Percentiles rank a stretch among this genome's conserved stretches.
Evolutionary conservation across 805 yeast species (phyloP).

Genomic region (Zygoascus flipseniorum): DNA sequence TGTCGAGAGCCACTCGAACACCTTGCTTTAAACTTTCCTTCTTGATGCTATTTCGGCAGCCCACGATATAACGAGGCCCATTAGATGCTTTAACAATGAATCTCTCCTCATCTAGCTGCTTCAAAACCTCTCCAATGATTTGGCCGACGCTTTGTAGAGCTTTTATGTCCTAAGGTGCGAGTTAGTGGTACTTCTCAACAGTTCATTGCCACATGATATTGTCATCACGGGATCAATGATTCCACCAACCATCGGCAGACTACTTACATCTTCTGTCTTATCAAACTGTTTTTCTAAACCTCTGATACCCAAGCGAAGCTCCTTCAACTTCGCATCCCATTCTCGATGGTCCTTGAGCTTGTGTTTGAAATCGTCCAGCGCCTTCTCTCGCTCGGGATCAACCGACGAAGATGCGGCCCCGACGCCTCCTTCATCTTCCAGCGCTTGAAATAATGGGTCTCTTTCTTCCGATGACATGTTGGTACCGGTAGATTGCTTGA

Average conservation of each 20-base stretch:
- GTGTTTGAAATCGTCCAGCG: constrained; percentile 69
- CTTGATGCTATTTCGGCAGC: constrained; percentile 89
- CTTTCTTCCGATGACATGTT: constrained; percentile 14
- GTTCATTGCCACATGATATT: not conserved
- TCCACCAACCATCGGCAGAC: too few relatives aligned
- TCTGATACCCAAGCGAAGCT: constrained; percentile 71
- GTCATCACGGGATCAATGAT: not conserved
- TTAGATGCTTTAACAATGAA: constrained; percentile 92
- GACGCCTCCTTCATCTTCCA: constrained; percentile 22
- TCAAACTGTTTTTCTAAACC: constrained; percentile 76
- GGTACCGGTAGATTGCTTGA: too few relatives aligned
- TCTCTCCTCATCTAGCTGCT: constrained; percentile 89
- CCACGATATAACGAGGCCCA: constrained; percentile 96
- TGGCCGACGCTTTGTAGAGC: constrained; percentile 97
- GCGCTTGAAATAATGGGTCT: constrained; percentile 26
- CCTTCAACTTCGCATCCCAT: constrained; percentile 87
- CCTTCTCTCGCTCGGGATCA: constrained; percentile 69
- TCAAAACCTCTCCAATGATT: constrained; percentile 92
- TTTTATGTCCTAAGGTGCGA: constrained; percentile 57
- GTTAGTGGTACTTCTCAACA: not conserved
- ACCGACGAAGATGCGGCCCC: constrained; percentile 29
- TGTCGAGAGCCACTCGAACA: constrained; percentile 91
- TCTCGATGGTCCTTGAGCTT: constrained; percentile 88
- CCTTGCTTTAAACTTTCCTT: constrained; percentile 81
- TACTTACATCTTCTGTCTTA: constrained; percentile 68